phyloP scores from a whole-genome alignment of 176 grass and related monocot genomes.

The Bolboschoenus planiculmis region DNA sequence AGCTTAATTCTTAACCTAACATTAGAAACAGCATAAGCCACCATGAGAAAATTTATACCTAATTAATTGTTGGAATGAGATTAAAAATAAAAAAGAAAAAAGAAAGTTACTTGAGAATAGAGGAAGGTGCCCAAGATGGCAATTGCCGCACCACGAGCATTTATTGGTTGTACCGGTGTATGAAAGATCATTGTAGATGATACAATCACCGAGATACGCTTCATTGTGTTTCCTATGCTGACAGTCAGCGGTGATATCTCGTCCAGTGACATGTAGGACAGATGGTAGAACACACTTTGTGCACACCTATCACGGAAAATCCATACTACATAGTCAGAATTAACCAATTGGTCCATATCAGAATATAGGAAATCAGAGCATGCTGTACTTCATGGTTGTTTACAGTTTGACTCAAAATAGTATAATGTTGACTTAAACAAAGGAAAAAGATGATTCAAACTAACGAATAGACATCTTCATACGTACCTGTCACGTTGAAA shows the following conservation, averaged over 20 bases:
- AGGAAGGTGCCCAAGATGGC: too few relatives aligned
- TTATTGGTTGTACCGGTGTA: too few relatives aligned
- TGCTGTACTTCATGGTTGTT: too few relatives aligned
- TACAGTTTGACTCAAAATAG: too few relatives aligned
- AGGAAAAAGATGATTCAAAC: too few relatives aligned
- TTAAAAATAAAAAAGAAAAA: not conserved
- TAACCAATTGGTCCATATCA: too few relatives aligned
- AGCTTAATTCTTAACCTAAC: slow-evolving; percentile 4
- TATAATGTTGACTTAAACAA: too few relatives aligned
- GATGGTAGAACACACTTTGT: slow-evolving; percentile 88
- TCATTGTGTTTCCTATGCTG: slow-evolving; percentile 88
- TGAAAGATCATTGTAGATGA: slow-evolving; percentile 85
- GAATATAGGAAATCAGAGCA: too few relatives aligned
- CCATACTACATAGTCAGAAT: too few relatives aligned
- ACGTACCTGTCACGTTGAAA: too few relatives aligned
- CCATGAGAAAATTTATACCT: not conserved
- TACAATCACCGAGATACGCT: slow-evolving; percentile 74
- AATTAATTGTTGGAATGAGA: not conserved
- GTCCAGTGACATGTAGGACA: slow-evolving; percentile 82
- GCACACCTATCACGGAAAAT: slow-evolving; percentile 53
- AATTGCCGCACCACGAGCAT: too few relatives aligned
- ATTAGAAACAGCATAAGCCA: not conserved
- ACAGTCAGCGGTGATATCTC: slow-evolving; percentile 92
- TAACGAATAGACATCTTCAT: too few relatives aligned
- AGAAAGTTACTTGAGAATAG: slow-evolving; percentile 39